phyloP scores from a whole-genome alignment of 2,329 filamentous ascomycete genomes.

The Fusarium marasasianum region DNA sequence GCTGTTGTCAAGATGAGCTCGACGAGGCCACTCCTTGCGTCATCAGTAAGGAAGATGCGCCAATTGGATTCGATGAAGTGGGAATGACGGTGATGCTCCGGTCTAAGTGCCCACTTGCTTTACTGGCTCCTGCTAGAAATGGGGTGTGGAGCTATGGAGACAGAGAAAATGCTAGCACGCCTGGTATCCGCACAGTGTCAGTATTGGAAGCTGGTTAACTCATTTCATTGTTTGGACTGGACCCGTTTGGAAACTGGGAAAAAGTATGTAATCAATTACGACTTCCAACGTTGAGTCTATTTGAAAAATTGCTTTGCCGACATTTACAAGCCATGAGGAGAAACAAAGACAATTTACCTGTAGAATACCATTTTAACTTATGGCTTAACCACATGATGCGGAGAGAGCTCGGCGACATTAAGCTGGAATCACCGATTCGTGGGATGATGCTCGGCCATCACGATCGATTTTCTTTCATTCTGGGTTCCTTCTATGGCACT shows the following conservation, averaged over 20 bases:
- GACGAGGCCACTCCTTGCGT: conserved; percentile 38
- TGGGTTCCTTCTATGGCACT: conserved; percentile 10
- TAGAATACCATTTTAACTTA: background rate
- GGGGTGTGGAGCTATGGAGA: conserved; percentile 36
- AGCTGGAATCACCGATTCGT: conserved; percentile 11
- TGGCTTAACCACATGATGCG: background rate
- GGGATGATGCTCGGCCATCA: conserved; percentile 1
- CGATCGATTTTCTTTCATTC: conserved; percentile 26
- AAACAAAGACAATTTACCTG: background rate
- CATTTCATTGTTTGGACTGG: conserved; percentile 11
- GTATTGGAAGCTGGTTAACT: conserved; percentile 1
- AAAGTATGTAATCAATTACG: background rate
- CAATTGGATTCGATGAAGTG: conserved; percentile 31
- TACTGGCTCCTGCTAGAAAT: conserved; percentile 25
- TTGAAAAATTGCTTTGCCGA: background rate
- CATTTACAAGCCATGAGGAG: background rate
- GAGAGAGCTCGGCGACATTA: background rate
- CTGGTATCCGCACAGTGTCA: conserved; percentile 35
- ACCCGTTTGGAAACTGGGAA: background rate
- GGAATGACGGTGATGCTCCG: conserved; percentile 39
- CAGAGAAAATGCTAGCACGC: conserved; percentile 8
- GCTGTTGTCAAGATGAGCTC: conserved; percentile 18
- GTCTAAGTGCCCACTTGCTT: conserved; percentile 13
- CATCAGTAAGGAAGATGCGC: conserved; percentile 34
- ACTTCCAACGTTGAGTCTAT: background rate